These are phyloP conservation scores for Verticillium longisporum DNA, from an alignment of 2,329 filamentous ascomycete species.

Conservation along the genomic window DNA sequence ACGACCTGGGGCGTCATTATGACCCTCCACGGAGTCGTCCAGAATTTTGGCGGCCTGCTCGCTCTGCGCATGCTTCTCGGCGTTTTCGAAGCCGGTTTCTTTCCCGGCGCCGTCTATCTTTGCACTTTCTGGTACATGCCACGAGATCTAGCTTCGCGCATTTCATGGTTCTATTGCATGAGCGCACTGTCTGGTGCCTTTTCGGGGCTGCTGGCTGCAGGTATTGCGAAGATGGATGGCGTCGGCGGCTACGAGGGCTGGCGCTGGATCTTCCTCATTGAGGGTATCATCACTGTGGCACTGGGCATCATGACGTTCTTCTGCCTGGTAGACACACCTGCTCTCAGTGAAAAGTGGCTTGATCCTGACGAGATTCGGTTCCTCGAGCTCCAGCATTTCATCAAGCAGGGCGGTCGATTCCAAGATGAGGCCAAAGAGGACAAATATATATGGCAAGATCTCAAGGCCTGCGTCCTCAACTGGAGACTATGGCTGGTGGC, in stretches of 20 bases:
- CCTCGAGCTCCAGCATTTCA: conserved; percentile 20
- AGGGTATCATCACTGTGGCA: conserved; percentile 61
- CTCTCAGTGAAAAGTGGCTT: conserved; percentile 24
- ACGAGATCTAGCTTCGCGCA: conserved; percentile 16
- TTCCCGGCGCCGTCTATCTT: conserved; percentile 20
- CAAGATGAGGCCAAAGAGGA: conserved; percentile 7
- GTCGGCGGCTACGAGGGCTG: conserved; percentile 42
- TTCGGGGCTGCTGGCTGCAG: conserved; percentile 54
- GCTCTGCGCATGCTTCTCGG: conserved; percentile 22
- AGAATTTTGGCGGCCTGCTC: conserved; percentile 19
- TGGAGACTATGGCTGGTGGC: conserved; percentile 22
- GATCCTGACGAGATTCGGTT: conserved; percentile 25
- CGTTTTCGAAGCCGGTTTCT: conserved; percentile 22
- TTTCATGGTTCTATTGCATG: conserved; percentile 20
- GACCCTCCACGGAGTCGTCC: conserved; percentile 18
- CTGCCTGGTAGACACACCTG: conserved; percentile 35
- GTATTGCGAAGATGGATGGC: conserved; percentile 51
- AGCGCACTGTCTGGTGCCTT: conserved; percentile 43
- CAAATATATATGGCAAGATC: conserved; percentile 15
- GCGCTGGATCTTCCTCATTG: conserved; percentile 59
- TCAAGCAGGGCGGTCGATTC: conserved; percentile 22
- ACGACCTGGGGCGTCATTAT: conserved; percentile 30
- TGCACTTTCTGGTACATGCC: conserved; percentile 22
- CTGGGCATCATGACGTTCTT: conserved; percentile 48
- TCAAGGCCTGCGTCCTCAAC: conserved; percentile 19